A percentile compares a stretch with the other conserved stretches of the same genome.
phyloP scores from a whole-genome alignment of 257 asterid species.

The Vinca minor region DNA sequence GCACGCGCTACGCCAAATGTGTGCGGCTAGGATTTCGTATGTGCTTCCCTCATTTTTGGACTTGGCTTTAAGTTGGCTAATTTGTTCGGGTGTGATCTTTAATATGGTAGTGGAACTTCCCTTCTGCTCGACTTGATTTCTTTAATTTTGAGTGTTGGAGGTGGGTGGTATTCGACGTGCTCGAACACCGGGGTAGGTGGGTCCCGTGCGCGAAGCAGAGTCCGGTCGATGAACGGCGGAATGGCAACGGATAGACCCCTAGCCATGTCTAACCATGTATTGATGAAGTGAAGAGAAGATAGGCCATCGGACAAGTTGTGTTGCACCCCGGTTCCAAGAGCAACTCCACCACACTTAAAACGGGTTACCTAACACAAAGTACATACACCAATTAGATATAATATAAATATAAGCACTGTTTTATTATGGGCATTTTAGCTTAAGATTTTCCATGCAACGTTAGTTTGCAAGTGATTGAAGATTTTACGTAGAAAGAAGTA shows the following conservation, averaged over 20 bases:
- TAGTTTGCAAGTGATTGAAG: too few relatives aligned
- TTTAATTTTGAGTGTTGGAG: constrained; percentile 17
- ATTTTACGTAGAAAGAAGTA: too few relatives aligned
- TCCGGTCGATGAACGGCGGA: constrained; percentile 37
- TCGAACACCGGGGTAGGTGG: constrained; percentile 21
- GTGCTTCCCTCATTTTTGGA: constrained; percentile 37
- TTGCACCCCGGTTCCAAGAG: constrained; percentile 31
- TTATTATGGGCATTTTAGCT: too few relatives aligned
- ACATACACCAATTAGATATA: too few relatives aligned
- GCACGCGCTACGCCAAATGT: constrained; percentile 70
- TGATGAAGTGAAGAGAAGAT: constrained; percentile 41
- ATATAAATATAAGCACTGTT: too few relatives aligned
- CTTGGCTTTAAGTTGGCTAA: constrained; percentile 19
- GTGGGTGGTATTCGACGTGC: constrained; percentile 25
- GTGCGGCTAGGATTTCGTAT: constrained; percentile 67
- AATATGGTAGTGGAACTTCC: constrained; percentile 21
- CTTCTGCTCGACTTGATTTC: constrained; percentile 2
- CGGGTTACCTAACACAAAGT: constrained; percentile 27
- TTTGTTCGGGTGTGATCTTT: constrained; percentile 20
- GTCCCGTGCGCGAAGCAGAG: constrained; percentile 28
- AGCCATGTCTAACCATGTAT: constrained; percentile 35
- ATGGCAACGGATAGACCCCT: constrained; percentile 29
- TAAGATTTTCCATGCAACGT: too few relatives aligned
- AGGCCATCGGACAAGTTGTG: constrained; percentile 44
- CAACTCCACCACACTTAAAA: constrained; percentile 40